Base-by-base conservation (phyloP, 2,329 filamentous ascomycete genomes). In the Teratosphaeria epicoccoides region DNA sequence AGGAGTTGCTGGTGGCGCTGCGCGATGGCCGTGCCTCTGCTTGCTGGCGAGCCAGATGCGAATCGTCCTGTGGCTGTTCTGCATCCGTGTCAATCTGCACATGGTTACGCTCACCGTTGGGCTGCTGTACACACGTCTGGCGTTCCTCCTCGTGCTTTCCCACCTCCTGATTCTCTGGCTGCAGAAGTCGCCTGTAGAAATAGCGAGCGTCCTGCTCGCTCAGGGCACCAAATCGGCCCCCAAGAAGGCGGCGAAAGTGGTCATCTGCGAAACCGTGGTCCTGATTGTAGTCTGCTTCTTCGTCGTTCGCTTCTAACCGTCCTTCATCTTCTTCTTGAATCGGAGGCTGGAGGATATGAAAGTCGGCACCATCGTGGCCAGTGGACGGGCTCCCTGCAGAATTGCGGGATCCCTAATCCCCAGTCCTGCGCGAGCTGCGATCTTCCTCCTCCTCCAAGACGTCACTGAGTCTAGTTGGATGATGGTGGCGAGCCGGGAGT, bases 401-500 rank as follows among this genome's bases (percentile, higher is more conserved):
- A 9, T 40, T 40, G n/a, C 14, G 33, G n/a, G 33, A 48, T 37
- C 25, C 23, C 29, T 48, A 51, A 26, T 61, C 60, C 10, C 55
- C 59, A 43, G 64, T 69, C 24, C 64, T 60, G 25, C 66, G 53
- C 52, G 59, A 63, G 52, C 67, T 66, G 47, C 64, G 58, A 56
- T 67, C 63, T 69, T 94, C 88, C 59, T 93, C 87, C 57, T 94
- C 85, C 64, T 88, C 88, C 64, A 93, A 77, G 24, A 95, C 89
- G 69, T 95, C 89, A 67, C 88, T 95, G 56, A 95, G 73, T 52
- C 90, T 76, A 7, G 89, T 95, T 0, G 89, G 89, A 69, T 95
- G 88, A 59, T 93, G 87, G 68, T 95, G 89, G 49, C 53, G 59
- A 33, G 56, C 79, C 23, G 84, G 83, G 56, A 88, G 74, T n/a